Evolutionary conservation across 257 asterid species (phyloP), one percentile per base, ranked within the genome.

Genomic region (Galeopsis tetrahit): DNA sequence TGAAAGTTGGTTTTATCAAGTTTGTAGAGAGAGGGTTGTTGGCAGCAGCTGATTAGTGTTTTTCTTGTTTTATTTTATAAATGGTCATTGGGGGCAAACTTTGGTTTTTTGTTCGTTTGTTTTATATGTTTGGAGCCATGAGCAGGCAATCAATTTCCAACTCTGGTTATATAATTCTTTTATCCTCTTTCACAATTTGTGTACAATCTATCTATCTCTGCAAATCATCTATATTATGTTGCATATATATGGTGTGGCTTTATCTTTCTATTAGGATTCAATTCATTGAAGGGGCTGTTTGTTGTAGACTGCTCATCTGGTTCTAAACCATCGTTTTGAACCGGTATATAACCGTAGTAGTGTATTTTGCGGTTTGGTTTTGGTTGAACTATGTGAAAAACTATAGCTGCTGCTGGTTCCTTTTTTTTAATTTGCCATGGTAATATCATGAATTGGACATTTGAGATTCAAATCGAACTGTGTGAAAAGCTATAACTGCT

Each of bases 91-190:
- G 21, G 72, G 74, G 77, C 77, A 75, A 70, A 71, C 77, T 64
- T 74, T 56, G 62, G 62, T 64, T 62, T 74, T 56, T 58, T 39
- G 49, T 58, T 51, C 13, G 60, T 64, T 69, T 43, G 70, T 70
- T 69, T 63, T 55, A 33, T 36, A 64, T n/a, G 56, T 63, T 46
- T 34, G 39, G 67, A 57, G 65, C 76, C 63, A 59, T 63, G 76
- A 53, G 77, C 82, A 78, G 61, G 79, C 79, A 73, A 60, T 39
- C 81, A 58, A 65, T 59, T 66, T 60, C 78, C 62, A 17, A 68
- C 61, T 75, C 2, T 2, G 33, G 66, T 17, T 78, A 69, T 69
- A 28, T 79, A 6, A 63, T 74, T 79, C 66, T 69, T 78, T 79
- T 2, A 10, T 8, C 8, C 49, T 35, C 68, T 38, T 21, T 40